Evolutionary conservation across 345 rosid species (phyloP).

Genomic region (Linum tenue): DNA sequence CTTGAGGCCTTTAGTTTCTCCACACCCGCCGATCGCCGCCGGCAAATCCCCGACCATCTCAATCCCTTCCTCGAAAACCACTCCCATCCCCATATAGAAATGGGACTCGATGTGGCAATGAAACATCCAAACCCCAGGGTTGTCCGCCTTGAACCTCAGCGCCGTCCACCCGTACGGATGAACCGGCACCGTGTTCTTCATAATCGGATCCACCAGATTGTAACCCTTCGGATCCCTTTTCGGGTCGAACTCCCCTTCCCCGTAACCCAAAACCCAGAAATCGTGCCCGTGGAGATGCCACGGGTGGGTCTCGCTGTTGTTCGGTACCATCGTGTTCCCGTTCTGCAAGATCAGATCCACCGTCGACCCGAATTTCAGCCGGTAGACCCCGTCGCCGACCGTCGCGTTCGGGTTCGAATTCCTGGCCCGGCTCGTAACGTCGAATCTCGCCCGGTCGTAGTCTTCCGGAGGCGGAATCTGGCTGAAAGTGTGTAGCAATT

Average conservation of each 20-base stretch:
- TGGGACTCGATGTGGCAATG: conserved; percentile 77
- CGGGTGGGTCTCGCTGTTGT: conserved; percentile 63
- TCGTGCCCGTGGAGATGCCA: conserved; percentile 89
- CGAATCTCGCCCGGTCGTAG: conserved; percentile 18
- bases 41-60: conserved; percentile 45
- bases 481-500: conserved; percentile 27
- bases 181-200: conserved; percentile 71
- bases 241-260: conserved; percentile 48
- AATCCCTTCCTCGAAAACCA: conserved; percentile 49
- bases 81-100: conserved; percentile 63
- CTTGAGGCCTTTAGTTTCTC: conserved; percentile 16
- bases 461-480: conserved; percentile 38
- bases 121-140: conserved; percentile 63
- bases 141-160: conserved; percentile 50
- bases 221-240: conserved; percentile 33
- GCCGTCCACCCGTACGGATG: conserved; percentile 74
- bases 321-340: conserved; percentile 33
- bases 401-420: conserved; percentile 41
- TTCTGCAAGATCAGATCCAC: conserved; percentile 67
- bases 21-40: conserved; percentile 53
- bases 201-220: conserved; percentile 53
- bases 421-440: not conserved
- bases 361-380: conserved; percentile 38
- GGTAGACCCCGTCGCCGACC: conserved; percentile 30
- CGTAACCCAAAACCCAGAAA: conserved; percentile 71